A percentile compares a stretch with the other conserved stretches of the same genome.
Evolutionary conservation across 2,329 filamentous ascomycete genomes (phyloP).

Genomic region (Trichoderma sp.): DNA sequence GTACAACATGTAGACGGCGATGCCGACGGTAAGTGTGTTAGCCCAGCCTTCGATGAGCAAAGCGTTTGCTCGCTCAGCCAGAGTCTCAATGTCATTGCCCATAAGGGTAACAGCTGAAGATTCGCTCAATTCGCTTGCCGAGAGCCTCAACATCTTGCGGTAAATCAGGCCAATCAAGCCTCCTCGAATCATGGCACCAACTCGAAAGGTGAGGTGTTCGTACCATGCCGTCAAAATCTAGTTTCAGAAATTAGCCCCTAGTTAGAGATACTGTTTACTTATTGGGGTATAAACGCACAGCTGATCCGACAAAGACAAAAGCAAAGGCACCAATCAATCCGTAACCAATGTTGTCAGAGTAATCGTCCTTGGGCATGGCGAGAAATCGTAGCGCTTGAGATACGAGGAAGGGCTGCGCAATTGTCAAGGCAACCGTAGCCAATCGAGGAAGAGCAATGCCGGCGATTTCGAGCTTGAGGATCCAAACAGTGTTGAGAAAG

Average conservation of each 20-base stretch:
- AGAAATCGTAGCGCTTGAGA: slow-evolving; percentile 31
- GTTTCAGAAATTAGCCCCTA: neutral
- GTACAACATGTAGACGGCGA: slow-evolving; percentile 33
- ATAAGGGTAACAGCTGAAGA: slow-evolving; percentile 33
- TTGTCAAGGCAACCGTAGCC: slow-evolving; percentile 29
- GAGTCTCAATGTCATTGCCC: slow-evolving; percentile 34
- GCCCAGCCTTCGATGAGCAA: slow-evolving; percentile 34
- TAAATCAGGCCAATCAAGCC: slow-evolving; percentile 33
- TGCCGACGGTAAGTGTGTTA: slow-evolving; percentile 30
- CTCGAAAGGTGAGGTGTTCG: slow-evolving; percentile 33
- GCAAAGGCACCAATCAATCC: slow-evolving; percentile 34
- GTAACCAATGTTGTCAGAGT: slow-evolving; percentile 30
- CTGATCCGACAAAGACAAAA: slow-evolving; percentile 32
- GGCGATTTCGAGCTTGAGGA: slow-evolving; percentile 33
- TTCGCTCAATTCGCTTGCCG: slow-evolving; percentile 27
- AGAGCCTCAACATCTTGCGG: slow-evolving; percentile 30
- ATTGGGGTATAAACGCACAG: slow-evolving; percentile 24
- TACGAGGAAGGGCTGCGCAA: slow-evolving; percentile 33
- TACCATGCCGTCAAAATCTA: slow-evolving; percentile 34
- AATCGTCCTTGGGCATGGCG: slow-evolving; percentile 26
- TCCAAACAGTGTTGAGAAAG: slow-evolving; percentile 26
- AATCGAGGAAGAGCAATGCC: slow-evolving; percentile 30
- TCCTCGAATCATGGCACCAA: slow-evolving; percentile 31
- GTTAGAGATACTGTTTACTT: accelerated
- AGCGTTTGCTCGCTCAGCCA: slow-evolving; percentile 28